Evolutionary conservation across 78 protist species (phyloP), one percentile per base, ranked within the genome.

Genomic region (Trichosphaerium sp.): DNA sequence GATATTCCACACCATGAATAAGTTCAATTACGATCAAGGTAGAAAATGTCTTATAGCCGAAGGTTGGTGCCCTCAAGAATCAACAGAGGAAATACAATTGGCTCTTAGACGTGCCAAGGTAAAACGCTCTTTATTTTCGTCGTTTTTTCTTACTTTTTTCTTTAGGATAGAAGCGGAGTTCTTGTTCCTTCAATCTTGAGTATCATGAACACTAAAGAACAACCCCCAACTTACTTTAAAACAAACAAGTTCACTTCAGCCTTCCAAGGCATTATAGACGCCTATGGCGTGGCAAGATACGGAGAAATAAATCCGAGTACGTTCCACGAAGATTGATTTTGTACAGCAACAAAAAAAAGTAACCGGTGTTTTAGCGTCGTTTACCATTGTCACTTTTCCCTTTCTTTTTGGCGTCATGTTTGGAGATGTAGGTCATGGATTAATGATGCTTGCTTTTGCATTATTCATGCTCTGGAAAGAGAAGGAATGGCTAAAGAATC

Each of bases 371-470:
- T 21, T 21, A n/a, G 51, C 51, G n/a, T 26, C 26, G 29, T 84
- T 89, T 65, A 47, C 93, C 43, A 37, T 88, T 57, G 70, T 97
- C 68, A 84, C 97, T 21, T 97, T 95, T 87, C 99, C 99, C 28
- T 97, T 92, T 87, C 77, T 97, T 28, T 97, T 95, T 35, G 97
- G 91, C 7, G 80, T 97, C 74, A 97, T 97, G 99, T 97, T 84
- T 60, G 98, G 98, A 14, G 99, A 97, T 56, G 0, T 86, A 0
- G 98, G 97, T 26, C 99, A 97, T 82, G 97, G 97, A 6, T 5
- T 75, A 44, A 7, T 91, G 31, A 54, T 93, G 58, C 8, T 78
- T 5, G 38, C 80, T 5, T 2, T 54, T 5, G 95, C 84, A 34
- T 2, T 29, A 7, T 12, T 1, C n/a, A 29, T 94, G 32, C 0